Conservation (phyloP, 306 rosid genomes). For the Erythrophleum fordii region DNA sequence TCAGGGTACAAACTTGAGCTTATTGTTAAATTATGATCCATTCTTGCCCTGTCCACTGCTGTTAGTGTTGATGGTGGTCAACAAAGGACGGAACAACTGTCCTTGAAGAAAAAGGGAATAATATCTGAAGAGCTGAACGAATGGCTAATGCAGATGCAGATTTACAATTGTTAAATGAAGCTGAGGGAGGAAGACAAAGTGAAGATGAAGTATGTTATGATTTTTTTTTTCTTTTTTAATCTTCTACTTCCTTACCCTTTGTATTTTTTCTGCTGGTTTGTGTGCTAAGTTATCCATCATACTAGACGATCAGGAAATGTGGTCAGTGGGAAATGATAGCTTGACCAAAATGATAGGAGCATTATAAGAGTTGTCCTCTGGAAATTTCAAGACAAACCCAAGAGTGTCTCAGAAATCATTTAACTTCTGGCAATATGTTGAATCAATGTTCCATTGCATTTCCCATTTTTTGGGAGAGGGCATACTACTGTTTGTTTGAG, state of each 20-base stretch:
- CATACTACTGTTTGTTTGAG: too few relatives aligned
- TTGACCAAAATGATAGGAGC: too few relatives aligned
- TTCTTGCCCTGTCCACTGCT: conserved; percentile 41
- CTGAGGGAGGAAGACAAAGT: conserved; percentile 86
- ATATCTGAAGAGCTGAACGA: conserved; percentile 85
- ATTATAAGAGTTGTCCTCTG: too few relatives aligned
- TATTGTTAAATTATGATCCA: not conserved
- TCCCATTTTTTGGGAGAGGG: too few relatives aligned
- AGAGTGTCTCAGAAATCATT: too few relatives aligned
- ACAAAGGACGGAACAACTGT: conserved; percentile 30
- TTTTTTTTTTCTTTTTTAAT: not conserved
- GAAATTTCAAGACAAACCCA: too few relatives aligned
- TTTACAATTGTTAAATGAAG: conserved; percentile 72
- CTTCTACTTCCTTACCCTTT: conserved; percentile 19
- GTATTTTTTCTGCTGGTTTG: conserved; percentile 4
- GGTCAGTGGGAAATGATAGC: too few relatives aligned
- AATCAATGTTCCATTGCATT: too few relatives aligned
- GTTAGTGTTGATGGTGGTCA: conserved; percentile 41
- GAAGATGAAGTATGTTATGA: conserved; percentile 78
- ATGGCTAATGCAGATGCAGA: conserved; percentile 74
- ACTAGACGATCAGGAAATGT: too few relatives aligned
- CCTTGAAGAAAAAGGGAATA: conserved; percentile 75
- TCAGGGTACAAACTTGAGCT: not conserved
- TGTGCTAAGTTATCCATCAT: not conserved
- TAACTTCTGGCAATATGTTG: too few relatives aligned